Evolutionary conservation across 441 rosid species (phyloP).

Genomic region (Manihot esculenta): DNA sequence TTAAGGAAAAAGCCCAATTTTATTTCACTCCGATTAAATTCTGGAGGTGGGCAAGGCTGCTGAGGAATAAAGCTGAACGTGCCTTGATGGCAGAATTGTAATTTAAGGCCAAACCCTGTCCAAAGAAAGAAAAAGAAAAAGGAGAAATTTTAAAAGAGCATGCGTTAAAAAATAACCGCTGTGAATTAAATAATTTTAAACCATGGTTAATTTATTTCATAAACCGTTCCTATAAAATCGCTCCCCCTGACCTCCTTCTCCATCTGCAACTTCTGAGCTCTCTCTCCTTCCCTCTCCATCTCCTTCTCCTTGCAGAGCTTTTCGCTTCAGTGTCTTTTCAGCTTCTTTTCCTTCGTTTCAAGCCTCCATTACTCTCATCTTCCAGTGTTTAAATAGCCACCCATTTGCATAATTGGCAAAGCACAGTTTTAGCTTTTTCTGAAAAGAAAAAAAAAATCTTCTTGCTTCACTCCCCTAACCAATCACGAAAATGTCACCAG

Average conservation of each 20-base stretch:
- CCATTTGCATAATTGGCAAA: background rate
- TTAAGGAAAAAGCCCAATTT: too few relatives aligned
- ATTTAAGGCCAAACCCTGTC: background rate
- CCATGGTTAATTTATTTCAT: conserved; percentile 16
- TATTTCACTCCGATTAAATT: too few relatives aligned
- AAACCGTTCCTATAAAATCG: conserved; percentile 15
- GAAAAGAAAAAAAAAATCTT: background rate
- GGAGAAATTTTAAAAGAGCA: too few relatives aligned
- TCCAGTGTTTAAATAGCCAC: background rate
- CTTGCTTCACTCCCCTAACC: background rate
- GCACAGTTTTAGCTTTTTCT: background rate
- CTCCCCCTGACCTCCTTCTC: background rate
- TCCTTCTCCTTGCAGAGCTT: background rate
- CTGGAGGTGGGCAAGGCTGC: too few relatives aligned
- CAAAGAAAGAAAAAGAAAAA: background rate
- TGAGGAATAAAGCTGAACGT: too few relatives aligned
- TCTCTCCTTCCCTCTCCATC: background rate
- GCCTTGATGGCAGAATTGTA: background rate
- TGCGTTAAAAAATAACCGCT: too few relatives aligned
- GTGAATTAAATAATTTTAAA: background rate
- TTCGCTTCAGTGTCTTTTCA: conserved; percentile 10
- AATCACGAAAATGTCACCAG: conserved; percentile 39
- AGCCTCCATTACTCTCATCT: background rate
- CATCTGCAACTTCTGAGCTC: conserved; percentile 12
- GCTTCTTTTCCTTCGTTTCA: background rate